phyloP scores from a whole-genome alignment of 2,329 filamentous ascomycete genomes.

The Cytospora leucostoma region DNA sequence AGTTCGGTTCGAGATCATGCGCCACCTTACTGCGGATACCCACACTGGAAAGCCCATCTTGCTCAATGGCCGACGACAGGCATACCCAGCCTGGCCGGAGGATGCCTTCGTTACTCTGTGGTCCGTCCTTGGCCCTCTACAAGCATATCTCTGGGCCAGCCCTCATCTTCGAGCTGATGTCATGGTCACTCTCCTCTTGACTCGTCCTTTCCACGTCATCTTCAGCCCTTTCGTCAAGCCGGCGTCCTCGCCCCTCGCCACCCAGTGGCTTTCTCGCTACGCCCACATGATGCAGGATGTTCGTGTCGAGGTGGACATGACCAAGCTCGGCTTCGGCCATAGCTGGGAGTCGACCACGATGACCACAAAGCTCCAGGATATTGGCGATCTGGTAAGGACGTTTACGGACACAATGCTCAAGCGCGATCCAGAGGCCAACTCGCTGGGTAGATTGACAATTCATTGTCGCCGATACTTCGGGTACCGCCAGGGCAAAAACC shows the following conservation, averaged over 20 bases:
- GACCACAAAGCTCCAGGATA: slow-evolving; percentile 31
- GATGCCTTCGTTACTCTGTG: slow-evolving; percentile 38
- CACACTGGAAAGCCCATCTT: slow-evolving; percentile 31
- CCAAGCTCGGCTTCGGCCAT: slow-evolving; percentile 39
- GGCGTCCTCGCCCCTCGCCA: slow-evolving; percentile 39
- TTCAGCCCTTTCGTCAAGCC: slow-evolving; percentile 41
- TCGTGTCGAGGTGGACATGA: slow-evolving; percentile 45
- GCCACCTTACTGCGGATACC: slow-evolving; percentile 28
- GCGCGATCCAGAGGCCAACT: slow-evolving; percentile 28
- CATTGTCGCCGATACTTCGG: slow-evolving; percentile 41
- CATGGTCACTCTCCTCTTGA: slow-evolving; percentile 39
- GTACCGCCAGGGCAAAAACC: slow-evolving; percentile 21
- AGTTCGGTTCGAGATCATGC: slow-evolving; percentile 32
- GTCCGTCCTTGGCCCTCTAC: slow-evolving; percentile 32
- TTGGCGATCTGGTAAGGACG: slow-evolving; percentile 34
- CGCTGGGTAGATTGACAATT: slow-evolving; percentile 37
- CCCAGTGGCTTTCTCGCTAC: slow-evolving; percentile 40
- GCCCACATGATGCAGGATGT: slow-evolving; percentile 40
- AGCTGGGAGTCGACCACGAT: slow-evolving; percentile 32
- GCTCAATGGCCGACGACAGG: slow-evolving; percentile 36
- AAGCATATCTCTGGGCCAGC: slow-evolving; percentile 36
- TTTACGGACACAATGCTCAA: slow-evolving; percentile 35
- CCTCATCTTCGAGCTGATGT: slow-evolving; percentile 42
- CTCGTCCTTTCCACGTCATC: slow-evolving; percentile 41
- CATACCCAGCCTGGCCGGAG: slow-evolving; percentile 39